Evolutionary conservation across 352 stramenopile species (phyloP).

Genomic region (Blastocystis sp.): DNA sequence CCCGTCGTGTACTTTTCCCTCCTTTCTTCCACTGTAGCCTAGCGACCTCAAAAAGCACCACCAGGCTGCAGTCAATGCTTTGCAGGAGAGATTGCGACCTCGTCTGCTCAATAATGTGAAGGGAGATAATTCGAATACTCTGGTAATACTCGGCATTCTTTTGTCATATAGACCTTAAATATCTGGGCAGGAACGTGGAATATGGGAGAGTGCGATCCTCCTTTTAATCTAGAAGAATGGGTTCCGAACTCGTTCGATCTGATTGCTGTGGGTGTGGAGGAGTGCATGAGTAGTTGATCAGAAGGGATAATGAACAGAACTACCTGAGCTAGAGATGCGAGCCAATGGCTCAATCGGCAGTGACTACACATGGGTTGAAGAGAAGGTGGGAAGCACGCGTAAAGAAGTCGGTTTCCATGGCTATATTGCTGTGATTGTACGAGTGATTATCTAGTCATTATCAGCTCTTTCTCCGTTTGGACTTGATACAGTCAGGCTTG

Average conservation of each 20-base stretch:
- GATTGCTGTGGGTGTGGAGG: conserved; percentile 43
- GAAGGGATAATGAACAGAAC: neutral
- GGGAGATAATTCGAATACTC: neutral
- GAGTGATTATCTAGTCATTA: neutral
- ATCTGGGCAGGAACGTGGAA: conserved; percentile 60
- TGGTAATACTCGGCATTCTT: neutral
- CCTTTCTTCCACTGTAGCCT: neutral
- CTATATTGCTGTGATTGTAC: conserved; percentile 49
- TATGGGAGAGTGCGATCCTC: conserved; percentile 57
- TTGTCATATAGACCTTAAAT: neutral
- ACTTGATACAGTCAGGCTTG: conserved; percentile 32
- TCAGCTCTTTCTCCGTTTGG: conserved; percentile 54
- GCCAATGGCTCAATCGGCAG: conserved; percentile 4
- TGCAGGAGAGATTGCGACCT: neutral
- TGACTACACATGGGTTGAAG: neutral
- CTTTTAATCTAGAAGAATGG: conserved; percentile 59
- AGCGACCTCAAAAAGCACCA: conserved; percentile 46
- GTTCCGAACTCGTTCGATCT: conserved; percentile 48
- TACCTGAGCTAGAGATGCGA: conserved; percentile 3
- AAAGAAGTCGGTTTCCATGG: conserved; percentile 61
- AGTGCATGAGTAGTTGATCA: conserved; percentile 45
- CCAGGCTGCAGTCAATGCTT: neutral
- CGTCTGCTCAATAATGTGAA: conserved; percentile 18
- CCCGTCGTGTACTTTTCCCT: neutral
- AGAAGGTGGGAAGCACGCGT: conserved; percentile 54